phyloP scores from a whole-genome alignment of 306 rosid species.

The Medicago arabica region DNA sequence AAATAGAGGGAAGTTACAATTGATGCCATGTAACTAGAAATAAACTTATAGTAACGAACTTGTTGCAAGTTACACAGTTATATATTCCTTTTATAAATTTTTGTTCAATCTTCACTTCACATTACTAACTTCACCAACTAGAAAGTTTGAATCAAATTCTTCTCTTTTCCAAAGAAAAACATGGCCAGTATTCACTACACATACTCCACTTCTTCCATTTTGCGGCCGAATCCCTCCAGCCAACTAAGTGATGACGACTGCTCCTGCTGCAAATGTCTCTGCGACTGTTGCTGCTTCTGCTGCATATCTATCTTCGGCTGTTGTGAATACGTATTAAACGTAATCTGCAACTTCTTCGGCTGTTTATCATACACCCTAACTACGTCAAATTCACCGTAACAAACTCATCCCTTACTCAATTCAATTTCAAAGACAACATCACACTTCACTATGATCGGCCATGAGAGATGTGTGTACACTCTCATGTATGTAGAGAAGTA shows the following conservation, averaged over 20 bases:
- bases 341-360: constrained; percentile 50
- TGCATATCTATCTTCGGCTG: not conserved
- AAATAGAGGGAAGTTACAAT: too few species aligned
- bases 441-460: constrained; percentile 51
- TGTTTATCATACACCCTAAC: constrained; percentile 60
- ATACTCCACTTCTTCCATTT: too few species aligned
- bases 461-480: too few species aligned
- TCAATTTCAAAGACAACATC: constrained; percentile 45
- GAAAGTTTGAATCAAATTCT: not conserved
- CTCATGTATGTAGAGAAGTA: too few species aligned
- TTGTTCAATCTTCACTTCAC: not conserved
- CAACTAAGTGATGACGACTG: constrained; percentile 28
- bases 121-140: not conserved
- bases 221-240: constrained; percentile 35
- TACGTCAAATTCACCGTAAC: constrained; percentile 51
- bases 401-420: constrained; percentile 56
- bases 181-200: constrained; percentile 54
- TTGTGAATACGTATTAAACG: constrained; percentile 45
- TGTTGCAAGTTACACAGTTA: not conserved
- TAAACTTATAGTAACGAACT: too few species aligned
- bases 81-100: not conserved
- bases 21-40: too few species aligned
- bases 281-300: constrained; percentile 49
- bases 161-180: not conserved
- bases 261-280: constrained; percentile 39